Base-by-base conservation (phyloP, 2,329 filamentous ascomycete genomes). In the Colletotrichum cuscutae region DNA sequence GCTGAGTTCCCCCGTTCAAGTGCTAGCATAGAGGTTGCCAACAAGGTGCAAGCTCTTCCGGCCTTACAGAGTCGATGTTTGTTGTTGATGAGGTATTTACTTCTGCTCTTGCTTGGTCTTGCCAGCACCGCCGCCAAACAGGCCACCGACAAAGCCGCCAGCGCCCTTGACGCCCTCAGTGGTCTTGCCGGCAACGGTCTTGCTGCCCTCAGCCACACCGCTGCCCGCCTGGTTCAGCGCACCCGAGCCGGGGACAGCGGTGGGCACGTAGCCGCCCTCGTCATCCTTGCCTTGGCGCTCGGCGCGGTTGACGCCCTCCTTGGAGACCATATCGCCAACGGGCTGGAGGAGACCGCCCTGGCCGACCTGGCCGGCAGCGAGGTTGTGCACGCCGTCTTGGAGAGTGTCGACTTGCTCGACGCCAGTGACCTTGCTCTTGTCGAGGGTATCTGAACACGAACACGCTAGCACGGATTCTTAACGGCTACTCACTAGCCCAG, bases 391-490 rank as follows among this genome's bases (percentile, higher is more conserved):
- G 78, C 88, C 89, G 80, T 93, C 92, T 82, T 94, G 92, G 46
- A 94, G 85, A 56, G 84, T 90, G 82, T 94, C 90, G 82, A 93
- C 87, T 80, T 92, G 91, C 22, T 89, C 81, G 78, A 93, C 80
- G 80, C 90, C 90, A 12, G 92, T 94, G 53, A 95, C 83, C 80
- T 94, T 94, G 75, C 91, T 88, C 81, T 93, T 91, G 83, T 88
- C 85, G 74, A 94, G 89, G 75, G 88, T 86, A 72, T 93, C 92
- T 93, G 77, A 68, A 19, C n/a, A 24, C 22, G 7, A 15, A 32
- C 2, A 8, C 13, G 56, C 70, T 35, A 71, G 63, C 3, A 19
- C 37, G 15, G 15, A 19, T 42, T 24, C 11, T 9, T 6, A 15
- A 7, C 5, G 4, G 12, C 22, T 49, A 28, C 35, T 5, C 2